Evolutionary conservation across 1,284 basidiomycete genomes (phyloP).

Genomic region (Rhodotorula sp.): DNA sequence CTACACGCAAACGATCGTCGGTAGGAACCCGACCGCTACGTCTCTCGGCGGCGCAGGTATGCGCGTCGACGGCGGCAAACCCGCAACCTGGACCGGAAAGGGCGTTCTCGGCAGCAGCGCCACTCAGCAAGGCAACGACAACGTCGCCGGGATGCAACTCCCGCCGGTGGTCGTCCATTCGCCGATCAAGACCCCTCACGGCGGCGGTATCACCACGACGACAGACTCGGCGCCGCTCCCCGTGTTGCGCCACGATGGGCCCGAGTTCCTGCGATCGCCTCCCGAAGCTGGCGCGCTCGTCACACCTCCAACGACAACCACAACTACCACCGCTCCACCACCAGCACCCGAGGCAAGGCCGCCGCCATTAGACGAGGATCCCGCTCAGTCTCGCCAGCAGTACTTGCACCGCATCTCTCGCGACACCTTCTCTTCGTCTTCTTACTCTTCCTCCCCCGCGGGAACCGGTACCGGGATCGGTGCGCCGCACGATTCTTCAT

Average conservation of each 20-base stretch:
- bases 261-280: not conserved
- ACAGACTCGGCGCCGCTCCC: not conserved
- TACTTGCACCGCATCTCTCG: too few species aligned
- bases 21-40: slow-evolving; percentile 52
- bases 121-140: too few species aligned
- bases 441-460: not conserved
- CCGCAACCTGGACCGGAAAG: slow-evolving; percentile 6
- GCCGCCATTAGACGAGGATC: not conserved
- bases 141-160: slow-evolving; percentile 43
- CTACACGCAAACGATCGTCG: slow-evolving; percentile 84
- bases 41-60: slow-evolving; percentile 62
- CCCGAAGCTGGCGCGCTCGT: not conserved
- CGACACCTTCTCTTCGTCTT: not conserved
- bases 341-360: not conserved
- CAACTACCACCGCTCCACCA: not conserved
- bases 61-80: slow-evolving; percentile 58
- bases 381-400: not conserved
- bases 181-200: slow-evolving; percentile 26
- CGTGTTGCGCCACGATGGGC: not conserved
- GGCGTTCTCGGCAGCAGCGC: too few species aligned
- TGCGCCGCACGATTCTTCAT: not conserved
- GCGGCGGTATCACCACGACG: slow-evolving; percentile 2
- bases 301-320: not conserved
- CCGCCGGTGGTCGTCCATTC: slow-evolving; percentile 34
- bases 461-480: not conserved